phyloP scores from a whole-genome alignment of 352 stramenopile species.

The Globisporangium abappressorium region DNA sequence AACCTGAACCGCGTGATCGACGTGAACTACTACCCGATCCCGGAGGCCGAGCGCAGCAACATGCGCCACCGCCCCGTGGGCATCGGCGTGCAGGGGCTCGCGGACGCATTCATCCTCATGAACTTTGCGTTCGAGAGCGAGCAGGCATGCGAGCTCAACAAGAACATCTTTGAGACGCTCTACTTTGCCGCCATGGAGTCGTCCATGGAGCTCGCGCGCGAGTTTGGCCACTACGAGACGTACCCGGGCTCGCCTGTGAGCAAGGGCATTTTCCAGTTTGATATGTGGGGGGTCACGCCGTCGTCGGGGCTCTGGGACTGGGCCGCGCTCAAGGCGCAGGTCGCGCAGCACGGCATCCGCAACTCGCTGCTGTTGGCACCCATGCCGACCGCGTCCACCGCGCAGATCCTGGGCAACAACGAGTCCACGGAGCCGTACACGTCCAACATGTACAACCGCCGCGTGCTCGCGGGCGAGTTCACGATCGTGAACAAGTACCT shows the following conservation, averaged over 20 bases:
- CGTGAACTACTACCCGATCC: conserved; percentile 98
- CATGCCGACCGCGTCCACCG: conserved; percentile 99
- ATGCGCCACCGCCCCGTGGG: conserved; percentile 97
- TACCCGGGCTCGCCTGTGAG: conserved; percentile 96
- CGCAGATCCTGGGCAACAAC: conserved; percentile 99
- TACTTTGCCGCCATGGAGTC: conserved; percentile 97
- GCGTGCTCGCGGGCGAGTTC: conserved; percentile 98
- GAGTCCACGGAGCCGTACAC: conserved; percentile 99
- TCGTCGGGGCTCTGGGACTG: conserved; percentile 94
- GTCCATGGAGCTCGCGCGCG: conserved; percentile 93
- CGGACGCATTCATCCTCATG: conserved; percentile 98
- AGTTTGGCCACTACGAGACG: conserved; percentile 95
- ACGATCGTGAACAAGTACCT: conserved; percentile 99
- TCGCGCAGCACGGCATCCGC: conserved; percentile 94
- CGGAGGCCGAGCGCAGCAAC: conserved; percentile 90
- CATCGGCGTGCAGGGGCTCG: conserved; percentile 98
- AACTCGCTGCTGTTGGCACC: conserved; percentile 99
- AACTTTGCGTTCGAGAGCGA: conserved; percentile 95
- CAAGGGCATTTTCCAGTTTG: conserved; percentile 97
- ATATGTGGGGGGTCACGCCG: conserved; percentile 97
- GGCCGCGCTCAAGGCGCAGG: conserved; percentile 90
- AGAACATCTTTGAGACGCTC: conserved; percentile 99
- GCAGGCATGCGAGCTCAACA: conserved; percentile 92
- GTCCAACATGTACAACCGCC: conserved; percentile 99
- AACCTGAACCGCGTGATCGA: conserved; percentile 99